These are phyloP conservation scores for Stevia rebaudiana DNA, from an alignment of 140 eudicot genomes.

Conservation along the genomic window DNA sequence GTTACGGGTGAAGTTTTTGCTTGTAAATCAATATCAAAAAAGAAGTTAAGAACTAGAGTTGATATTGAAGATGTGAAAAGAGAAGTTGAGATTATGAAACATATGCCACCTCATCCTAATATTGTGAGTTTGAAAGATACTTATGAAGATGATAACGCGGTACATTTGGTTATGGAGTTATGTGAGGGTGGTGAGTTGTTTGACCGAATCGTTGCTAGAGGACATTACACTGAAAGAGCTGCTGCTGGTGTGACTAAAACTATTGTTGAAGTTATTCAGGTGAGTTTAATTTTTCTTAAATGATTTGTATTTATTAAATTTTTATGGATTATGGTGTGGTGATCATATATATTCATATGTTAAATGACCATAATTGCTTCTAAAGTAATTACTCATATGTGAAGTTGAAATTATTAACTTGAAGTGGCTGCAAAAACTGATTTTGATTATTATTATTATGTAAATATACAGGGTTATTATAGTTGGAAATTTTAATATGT, in stretches of 20 bases:
- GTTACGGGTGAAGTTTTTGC: conserved; percentile 60
- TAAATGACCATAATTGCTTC: neutral
- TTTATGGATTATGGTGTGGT: neutral
- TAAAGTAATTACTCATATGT: no score
- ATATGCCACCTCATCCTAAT: conserved; percentile 79
- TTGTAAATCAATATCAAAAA: conserved; percentile 88
- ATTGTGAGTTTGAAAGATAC: conserved; percentile 87
- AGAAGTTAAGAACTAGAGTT: conserved; percentile 79
- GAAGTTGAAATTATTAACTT: neutral
- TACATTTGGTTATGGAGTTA: conserved; percentile 95
- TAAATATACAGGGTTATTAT: neutral
- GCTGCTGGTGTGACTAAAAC: conserved; percentile 78
- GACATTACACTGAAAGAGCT: conserved; percentile 93
- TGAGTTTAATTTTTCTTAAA: conserved; percentile 10
- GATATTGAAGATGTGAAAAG: conserved; percentile 95
- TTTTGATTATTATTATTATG: neutral
- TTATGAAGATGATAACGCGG: conserved; percentile 86
- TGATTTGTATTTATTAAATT: neutral
- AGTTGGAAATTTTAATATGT: neutral
- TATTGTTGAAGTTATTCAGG: conserved; percentile 97
- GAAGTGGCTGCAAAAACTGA: neutral
- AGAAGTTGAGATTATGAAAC: conserved; percentile 96
- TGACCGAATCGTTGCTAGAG: conserved; percentile 92
- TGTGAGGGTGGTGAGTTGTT: conserved; percentile 99
- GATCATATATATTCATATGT: neutral